Base-by-base conservation (phyloP, 495 filamentous ascomycete species). In the Penicillium canariense region DNA sequence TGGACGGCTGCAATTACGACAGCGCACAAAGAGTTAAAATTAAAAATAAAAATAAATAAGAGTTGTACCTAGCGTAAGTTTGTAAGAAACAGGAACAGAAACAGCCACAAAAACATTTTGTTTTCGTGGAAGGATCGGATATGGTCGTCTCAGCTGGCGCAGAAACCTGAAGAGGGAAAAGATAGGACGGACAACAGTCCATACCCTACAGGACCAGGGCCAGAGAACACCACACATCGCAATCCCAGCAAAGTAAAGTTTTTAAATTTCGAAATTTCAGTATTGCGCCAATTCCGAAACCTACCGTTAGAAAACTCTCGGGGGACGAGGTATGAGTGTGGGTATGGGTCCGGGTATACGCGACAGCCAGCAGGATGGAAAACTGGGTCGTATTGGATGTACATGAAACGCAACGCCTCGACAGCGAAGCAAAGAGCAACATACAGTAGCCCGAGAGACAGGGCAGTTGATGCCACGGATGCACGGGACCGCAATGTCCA, bases 1-100 rank as follows among this genome's bases (percentile, higher is more conserved):
- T 42, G 25, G 38, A 65, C 42, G 42, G 56, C 54, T 61, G 60
- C 49, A 66, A 66, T 61, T 42, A 43, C 52, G 60, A 63, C 63
- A 60, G 54, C 54, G 57, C 51, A 60, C 38, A 48, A 15, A 48
- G 46, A 23, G 28, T 17, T 7, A 5, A 35, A 25, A 36, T 40
- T 9, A 14, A 3, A 40, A 1, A 23, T 17, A 12, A 1, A 44
- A 8, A 44, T 6, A 44, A 44, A 26, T n/a, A 5, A 23, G 20
- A n/a, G 38, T 22, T 42, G 20, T 12, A 42, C 38, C 38, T 22
- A 23, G 25, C 25, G 38, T 25, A 22, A 22, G n/a, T n/a, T n/a
- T 42, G 38, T 42, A 18, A 42, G 38, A 23, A 11, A 42, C 38
- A 42, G 22, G 5, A 9, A 18, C 34, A 25, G 15, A 50, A 39